These are phyloP conservation scores for Syncephalastrum sp. DNA, from an alignment of 371 early-diverging fungal species.

Conservation along the genomic window DNA sequence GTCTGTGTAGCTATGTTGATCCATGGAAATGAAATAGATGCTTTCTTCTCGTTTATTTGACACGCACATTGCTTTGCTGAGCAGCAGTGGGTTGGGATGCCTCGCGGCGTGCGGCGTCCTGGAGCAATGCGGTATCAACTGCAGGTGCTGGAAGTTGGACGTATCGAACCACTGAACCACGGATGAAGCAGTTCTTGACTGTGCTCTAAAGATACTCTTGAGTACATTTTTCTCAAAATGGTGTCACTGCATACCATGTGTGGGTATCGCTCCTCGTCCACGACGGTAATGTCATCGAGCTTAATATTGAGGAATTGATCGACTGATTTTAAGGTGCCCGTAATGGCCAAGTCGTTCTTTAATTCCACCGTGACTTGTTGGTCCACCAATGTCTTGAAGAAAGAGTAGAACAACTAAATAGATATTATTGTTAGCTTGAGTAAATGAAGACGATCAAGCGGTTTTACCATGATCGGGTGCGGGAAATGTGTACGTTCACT, in stretches of 20 bases:
- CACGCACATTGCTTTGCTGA: slow-evolving; percentile 50
- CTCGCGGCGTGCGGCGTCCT: slow-evolving; percentile 94
- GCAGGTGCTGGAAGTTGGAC: slow-evolving; percentile 87
- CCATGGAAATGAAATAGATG: slow-evolving; percentile 3
- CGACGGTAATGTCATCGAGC: slow-evolving; percentile 87
- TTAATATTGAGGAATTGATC: slow-evolving; percentile 99
- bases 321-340: slow-evolving; percentile 92
- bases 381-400: slow-evolving; percentile 98
- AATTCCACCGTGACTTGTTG: slow-evolving; percentile 95
- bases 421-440: neutral
- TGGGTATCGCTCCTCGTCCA: slow-evolving; percentile 89
- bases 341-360: slow-evolving; percentile 95
- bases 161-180: slow-evolving; percentile 98
- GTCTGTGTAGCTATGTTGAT: neutral
- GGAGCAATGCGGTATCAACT: slow-evolving; percentile 92
- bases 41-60: slow-evolving; percentile 34
- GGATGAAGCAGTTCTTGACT: slow-evolving; percentile 96
- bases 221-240: neutral
- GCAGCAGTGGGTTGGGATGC: slow-evolving; percentile 65
- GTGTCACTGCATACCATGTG: slow-evolving; percentile 79
- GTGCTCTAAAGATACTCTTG: slow-evolving; percentile 62
- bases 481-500: no score
- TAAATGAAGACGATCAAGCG: neutral
- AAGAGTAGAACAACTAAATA: slow-evolving; percentile 95
- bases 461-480: no score